Evolutionary conservation across 768 basidiomycete species (phyloP), one percentile per base, ranked within the genome.

Genomic region (Macrolepiota dolichaula): DNA sequence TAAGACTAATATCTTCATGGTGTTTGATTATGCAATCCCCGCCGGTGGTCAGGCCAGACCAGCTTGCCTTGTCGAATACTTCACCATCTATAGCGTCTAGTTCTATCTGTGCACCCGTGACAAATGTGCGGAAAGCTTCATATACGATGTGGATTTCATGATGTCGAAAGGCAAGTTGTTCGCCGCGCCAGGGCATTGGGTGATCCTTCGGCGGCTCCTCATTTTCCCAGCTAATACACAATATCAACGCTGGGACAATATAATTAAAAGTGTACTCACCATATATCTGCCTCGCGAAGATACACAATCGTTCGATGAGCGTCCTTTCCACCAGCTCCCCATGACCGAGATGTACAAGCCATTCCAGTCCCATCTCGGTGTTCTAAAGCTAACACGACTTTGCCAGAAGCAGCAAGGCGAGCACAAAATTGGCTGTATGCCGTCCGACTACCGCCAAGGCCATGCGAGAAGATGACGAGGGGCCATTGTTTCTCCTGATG

Each of bases 401-500:
- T 87, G 1, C 94, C 94, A 38, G 87, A 79, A 3, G 89, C 84
- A 3, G 94, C 94, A 22, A 95, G 70, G 24, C 82, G 80, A 2
- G 82, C 77, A 68, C 92, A 94, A 61, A 89, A 71, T 70, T 92
- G 89, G 62, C 88, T 88, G 67, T 94, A 93, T 1, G 85, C 82
- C 0, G 85, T 89, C 22, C 86, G 76, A 46, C 81, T 85, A 3
- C 92, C 92, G 19, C 85, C 88, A 22, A 94, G 81, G 19, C 93
- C 93, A 75, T 94, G 93, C 10, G 89, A 91, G 73, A 94, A 94
- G 42, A 95, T 80, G 32, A 93, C 83, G 32, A 95, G 79, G 0
- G 91, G 90, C 90, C 90, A 91, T 51, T 81, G 79, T 17, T 73
- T 65, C 22, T 57, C 52, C 32, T 40, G 32, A 9, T 27, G 13